These are phyloP conservation scores for Fusarium sp. DNA, from an alignment of 2,329 filamentous ascomycete species.

Conservation along the genomic window DNA sequence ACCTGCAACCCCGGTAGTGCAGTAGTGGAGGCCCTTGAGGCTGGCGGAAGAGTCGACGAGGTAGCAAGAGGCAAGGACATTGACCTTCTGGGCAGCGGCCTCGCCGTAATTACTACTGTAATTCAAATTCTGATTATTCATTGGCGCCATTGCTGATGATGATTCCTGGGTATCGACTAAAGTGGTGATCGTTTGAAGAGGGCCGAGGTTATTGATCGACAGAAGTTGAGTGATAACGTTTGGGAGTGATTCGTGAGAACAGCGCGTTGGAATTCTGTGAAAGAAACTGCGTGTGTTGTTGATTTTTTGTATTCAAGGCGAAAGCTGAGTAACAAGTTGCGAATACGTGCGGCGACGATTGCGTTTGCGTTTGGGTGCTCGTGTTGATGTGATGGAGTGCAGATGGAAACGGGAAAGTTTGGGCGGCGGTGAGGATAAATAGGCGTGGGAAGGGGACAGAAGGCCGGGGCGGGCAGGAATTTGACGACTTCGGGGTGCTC, in stretches of 20 bases:
- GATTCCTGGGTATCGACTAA: conserved; percentile 45
- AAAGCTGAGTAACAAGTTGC: conserved; percentile 6
- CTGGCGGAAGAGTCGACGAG: conserved; percentile 79
- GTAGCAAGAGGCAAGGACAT: conserved; percentile 93
- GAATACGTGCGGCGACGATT: conserved; percentile 14
- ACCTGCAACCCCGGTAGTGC: conserved; percentile 90
- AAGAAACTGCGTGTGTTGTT: conserved; percentile 9
- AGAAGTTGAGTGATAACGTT: conserved; percentile 19
- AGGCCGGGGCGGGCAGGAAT: conserved; percentile 25
- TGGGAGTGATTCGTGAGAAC: conserved; percentile 12
- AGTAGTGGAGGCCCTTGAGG: conserved; percentile 92
- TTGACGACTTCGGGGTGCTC: conserved; percentile 35
- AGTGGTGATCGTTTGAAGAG: conserved; percentile 25
- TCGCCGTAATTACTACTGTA: conserved; percentile 84
- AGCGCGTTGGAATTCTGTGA: conserved; percentile 17
- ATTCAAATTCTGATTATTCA: conserved; percentile 77
- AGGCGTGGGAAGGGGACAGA: conserved; percentile 26
- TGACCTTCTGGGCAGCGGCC: conserved; percentile 73
- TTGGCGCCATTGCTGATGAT: conserved; percentile 69
- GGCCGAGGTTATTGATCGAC: conserved; percentile 30
- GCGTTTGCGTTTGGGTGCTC: conserved; percentile 1
- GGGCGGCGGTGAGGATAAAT: conserved; percentile 43
- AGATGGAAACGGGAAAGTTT: conserved; percentile 31
- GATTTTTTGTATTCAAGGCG: conserved; percentile 13
- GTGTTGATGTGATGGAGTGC: conserved; percentile 2